Evolutionary conservation across 1,284 basidiomycete genomes (phyloP), one percentile per base, ranked within the genome.

Genomic region (Phenoliferia sp.): DNA sequence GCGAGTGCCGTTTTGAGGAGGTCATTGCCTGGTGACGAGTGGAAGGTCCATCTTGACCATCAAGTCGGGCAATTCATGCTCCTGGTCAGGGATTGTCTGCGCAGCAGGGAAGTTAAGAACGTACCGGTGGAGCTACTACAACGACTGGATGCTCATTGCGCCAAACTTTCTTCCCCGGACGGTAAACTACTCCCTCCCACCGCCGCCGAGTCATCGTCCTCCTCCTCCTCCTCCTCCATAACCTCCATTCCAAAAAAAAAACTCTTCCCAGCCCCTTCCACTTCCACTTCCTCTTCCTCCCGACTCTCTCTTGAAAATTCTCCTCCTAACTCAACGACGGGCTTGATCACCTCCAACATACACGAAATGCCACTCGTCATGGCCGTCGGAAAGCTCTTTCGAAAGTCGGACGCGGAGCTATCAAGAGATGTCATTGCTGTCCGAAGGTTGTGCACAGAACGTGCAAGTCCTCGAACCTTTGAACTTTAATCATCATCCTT

Each of bases 1-100:
- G 90, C 93, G 4, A 92, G 90, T 0, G 84, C 85, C 29, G 65
- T 75, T 29, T 64, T 74, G 22, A 77, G 73, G 68, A 76, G 61
- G 70, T 69, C 62, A 31, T 32, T 72, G 29, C 86, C 90, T 26
- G 82, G 80, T n/a, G 92, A 96, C 58, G 88, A 87, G 17, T 97
- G 94, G 93, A 97, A 96, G 79, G 78, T 86, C 62, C 92, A 96
- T 78, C 85, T 97, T 64, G 94, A 96, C 79, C 88, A 87, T 68
- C 93, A 97, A 76, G 92, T 96, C 63, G 88, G 88, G 1, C 84
- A 87, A 63, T 97, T 98, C 77, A 86, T 96, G 69, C 87, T 86
- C 77, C 84, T 99, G 74, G 83, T 98, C 19, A 83, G 88, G 39
- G 92, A 97, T 67, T 90, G 87, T 74, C 80, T 99, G 28, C 72